Conservation (phyloP, 2,329 filamentous ascomycete genomes). For the Calonectria hawksworthii region DNA sequence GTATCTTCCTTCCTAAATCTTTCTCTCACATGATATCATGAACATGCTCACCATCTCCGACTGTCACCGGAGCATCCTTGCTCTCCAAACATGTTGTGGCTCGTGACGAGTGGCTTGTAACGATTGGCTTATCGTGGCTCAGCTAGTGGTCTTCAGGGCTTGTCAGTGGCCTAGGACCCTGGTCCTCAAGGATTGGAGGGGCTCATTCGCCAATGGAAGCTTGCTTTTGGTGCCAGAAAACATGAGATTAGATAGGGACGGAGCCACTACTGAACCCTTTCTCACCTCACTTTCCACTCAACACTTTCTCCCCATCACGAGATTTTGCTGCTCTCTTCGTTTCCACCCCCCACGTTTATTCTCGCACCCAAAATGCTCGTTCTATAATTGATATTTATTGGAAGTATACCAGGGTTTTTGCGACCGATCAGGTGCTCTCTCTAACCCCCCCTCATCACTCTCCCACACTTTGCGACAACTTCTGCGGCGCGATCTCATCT, state of each 20-base stretch:
- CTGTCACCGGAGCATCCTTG: background rate
- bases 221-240: slow-evolving; percentile 28
- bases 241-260: slow-evolving; percentile 46
- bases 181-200: slow-evolving; percentile 39
- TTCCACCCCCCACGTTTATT: slow-evolving; percentile 4
- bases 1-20: background rate
- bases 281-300: slow-evolving; percentile 23
- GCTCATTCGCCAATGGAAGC: slow-evolving; percentile 27
- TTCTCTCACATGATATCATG: background rate
- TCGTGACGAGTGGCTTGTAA: background rate
- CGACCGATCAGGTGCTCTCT: slow-evolving; percentile 13
- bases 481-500: slow-evolving; percentile 1
- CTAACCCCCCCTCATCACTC: background rate
- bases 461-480: slow-evolving; percentile 13
- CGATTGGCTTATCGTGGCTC: slow-evolving; percentile 7
- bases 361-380: slow-evolving; percentile 19
- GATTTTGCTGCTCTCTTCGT: background rate
- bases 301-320: slow-evolving; percentile 30
- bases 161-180: slow-evolving; percentile 10
- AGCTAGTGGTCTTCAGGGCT: background rate
- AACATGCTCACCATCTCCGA: background rate
- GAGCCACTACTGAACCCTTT: slow-evolving; percentile 24
- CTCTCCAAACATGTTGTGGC: background rate
- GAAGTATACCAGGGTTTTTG: slow-evolving; percentile 1
- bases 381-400: slow-evolving; percentile 8